phyloP scores from a whole-genome alignment of 2,329 filamentous ascomycete species.

The Emergomyces orientalis region DNA sequence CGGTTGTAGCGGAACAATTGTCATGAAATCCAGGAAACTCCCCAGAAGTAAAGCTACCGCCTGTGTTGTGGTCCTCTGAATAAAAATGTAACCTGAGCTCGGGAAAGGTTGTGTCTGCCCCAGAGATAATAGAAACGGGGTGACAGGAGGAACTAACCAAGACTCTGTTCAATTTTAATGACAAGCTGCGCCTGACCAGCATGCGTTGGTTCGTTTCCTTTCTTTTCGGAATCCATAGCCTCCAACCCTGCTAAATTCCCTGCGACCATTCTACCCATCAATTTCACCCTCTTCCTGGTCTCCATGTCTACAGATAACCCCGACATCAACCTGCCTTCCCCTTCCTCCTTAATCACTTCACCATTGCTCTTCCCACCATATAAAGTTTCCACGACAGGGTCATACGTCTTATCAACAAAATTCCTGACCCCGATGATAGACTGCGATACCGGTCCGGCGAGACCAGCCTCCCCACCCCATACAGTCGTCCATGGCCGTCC shows the following conservation, averaged over 20 bases:
- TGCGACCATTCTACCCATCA: conserved; percentile 60
- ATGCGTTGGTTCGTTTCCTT: conserved; percentile 17
- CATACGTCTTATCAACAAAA: conserved; percentile 50
- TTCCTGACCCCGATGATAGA: conserved; percentile 56
- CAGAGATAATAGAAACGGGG: background rate
- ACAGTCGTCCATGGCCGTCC: conserved; percentile 66
- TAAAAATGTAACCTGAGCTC: background rate
- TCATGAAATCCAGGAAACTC: background rate
- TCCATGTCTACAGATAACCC: conserved; percentile 56
- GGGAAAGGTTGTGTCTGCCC: background rate
- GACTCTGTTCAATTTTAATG: conserved; percentile 58
- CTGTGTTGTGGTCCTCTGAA: background rate
- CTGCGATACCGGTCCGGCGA: conserved; percentile 52
- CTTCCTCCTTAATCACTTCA: conserved; percentile 35
- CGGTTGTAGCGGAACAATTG: background rate
- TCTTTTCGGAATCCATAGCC: conserved; percentile 20
- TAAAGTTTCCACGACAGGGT: conserved; percentile 61
- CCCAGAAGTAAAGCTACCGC: background rate
- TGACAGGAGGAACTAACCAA: conserved; percentile 38
- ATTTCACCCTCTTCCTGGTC: conserved; percentile 61
- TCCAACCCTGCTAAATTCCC: conserved; percentile 43
- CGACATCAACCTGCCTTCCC: conserved; percentile 45
- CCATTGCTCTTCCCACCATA: conserved; percentile 42
- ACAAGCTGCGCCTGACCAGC: conserved; percentile 48
- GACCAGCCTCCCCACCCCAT: conserved; percentile 64